These are phyloP conservation scores for Xylaria grammica DNA, from an alignment of 495 filamentous ascomycete genomes.

Conservation along the genomic window DNA sequence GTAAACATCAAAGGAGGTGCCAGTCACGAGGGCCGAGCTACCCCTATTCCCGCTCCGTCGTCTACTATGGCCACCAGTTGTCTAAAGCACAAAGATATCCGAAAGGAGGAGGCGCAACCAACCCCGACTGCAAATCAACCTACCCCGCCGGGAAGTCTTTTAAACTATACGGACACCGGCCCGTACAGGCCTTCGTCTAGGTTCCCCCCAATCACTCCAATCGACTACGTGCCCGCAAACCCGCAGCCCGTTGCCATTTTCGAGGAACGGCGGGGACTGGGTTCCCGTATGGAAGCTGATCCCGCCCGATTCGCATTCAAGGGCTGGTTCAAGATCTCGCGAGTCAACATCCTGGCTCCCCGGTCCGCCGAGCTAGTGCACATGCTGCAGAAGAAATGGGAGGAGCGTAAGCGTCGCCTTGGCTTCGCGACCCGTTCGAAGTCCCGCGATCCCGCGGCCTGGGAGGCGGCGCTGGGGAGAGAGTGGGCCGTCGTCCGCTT, in stretches of 20 bases:
- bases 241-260: conserved; percentile 29
- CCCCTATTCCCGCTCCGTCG: not conserved
- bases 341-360: conserved; percentile 32
- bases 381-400: conserved; percentile 35
- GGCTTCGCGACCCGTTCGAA: conserved; percentile 14
- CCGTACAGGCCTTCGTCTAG: not conserved
- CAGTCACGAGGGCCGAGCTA: not conserved
- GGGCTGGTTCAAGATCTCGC: conserved; percentile 33
- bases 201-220: conserved; percentile 26
- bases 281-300: not conserved
- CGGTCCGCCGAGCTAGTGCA: conserved; percentile 30
- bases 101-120: not conserved
- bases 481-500: conserved; percentile 39
- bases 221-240: conserved; percentile 28
- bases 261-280: conserved; percentile 18
- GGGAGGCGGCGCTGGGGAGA: conserved; percentile 14
- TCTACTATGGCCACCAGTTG: conserved; percentile 3
- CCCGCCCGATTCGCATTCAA: conserved; percentile 23
- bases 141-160: not conserved
- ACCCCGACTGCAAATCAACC: not conserved
- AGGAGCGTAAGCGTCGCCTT: conserved; percentile 27
- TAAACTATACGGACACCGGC: conserved; percentile 21
- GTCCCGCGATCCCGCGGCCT: conserved; percentile 16
- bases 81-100: conserved; percentile 24
- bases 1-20: not conserved